Evolutionary conservation across 2,329 filamentous ascomycete genomes (phyloP).

Genomic region (Pseudogymnoascus sp.): DNA sequence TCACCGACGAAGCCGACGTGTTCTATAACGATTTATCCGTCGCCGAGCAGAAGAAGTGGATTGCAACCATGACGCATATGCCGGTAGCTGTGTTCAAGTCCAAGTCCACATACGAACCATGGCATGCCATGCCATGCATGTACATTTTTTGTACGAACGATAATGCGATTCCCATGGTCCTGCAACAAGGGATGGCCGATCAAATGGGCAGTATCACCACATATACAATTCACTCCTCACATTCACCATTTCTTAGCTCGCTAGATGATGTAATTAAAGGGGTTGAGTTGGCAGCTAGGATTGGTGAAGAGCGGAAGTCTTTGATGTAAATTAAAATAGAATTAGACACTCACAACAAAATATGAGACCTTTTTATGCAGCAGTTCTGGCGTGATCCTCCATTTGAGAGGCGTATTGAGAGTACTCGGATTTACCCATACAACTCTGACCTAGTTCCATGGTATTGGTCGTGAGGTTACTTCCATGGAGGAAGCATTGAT

Average conservation of each 20-base stretch:
- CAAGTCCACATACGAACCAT: constrained; percentile 17
- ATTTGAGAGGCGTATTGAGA: too few species aligned
- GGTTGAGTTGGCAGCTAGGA: constrained; percentile 9
- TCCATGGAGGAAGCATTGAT: too few species aligned
- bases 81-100: constrained; percentile 12
- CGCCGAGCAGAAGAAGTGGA: constrained; percentile 7
- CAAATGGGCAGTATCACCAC: constrained; percentile 13
- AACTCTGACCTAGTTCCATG: too few species aligned
- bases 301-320: constrained; percentile 8
- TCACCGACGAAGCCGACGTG: not conserved
- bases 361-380: not conserved
- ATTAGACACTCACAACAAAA: not conserved
- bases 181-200: constrained; percentile 15
- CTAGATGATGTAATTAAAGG: constrained; percentile 15
- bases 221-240: constrained; percentile 13
- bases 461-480: too few species aligned
- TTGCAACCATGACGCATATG: constrained; percentile 11
- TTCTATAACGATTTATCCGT: constrained; percentile 13
- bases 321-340: not conserved
- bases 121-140: constrained; percentile 14
- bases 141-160: constrained; percentile 19
- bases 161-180: constrained; percentile 11
- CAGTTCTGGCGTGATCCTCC: too few species aligned
- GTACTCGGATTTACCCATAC: too few species aligned
- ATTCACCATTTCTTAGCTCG: constrained; percentile 17